A percentile compares a stretch with the other conserved stretches of the same genome.
phyloP scores from a whole-genome alignment of 108 stramenopile genomes.

The Nitzschia sp. region DNA sequence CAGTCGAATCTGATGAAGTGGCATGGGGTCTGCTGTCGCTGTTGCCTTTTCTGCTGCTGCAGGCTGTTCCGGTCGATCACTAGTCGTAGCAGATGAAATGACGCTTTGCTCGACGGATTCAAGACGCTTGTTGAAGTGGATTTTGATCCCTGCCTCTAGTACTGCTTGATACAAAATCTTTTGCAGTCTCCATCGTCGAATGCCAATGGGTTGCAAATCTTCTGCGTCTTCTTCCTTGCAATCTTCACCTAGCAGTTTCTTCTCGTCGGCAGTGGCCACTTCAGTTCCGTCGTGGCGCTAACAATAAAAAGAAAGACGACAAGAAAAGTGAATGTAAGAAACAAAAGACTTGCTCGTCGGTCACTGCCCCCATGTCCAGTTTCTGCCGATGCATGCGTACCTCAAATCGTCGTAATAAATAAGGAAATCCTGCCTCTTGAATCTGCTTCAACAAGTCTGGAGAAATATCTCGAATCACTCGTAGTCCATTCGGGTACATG shows the following conservation, averaged over 20 bases:
- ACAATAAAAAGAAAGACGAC: neutral
- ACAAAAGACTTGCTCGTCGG: neutral
- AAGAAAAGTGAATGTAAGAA: conserved; percentile 3
- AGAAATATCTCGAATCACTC: conserved; percentile 52
- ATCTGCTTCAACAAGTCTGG: conserved; percentile 44
- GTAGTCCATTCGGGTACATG: conserved; percentile 68
- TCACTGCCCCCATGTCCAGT: neutral
- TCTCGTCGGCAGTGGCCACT: conserved; percentile 62
- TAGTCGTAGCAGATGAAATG: too few species aligned
- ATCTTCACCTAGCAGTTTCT: conserved; percentile 38
- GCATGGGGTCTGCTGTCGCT: too few species aligned
- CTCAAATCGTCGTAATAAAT: conserved; percentile 61
- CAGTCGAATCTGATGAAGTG: too few species aligned
- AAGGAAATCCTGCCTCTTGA: conserved; percentile 56
- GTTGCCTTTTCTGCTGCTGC: neutral
- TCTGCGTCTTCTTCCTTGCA: conserved; percentile 6
- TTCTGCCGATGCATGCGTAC: neutral
- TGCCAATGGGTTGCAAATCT: conserved; percentile 49
- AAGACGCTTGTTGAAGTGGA: conserved; percentile 49
- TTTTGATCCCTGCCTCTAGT: conserved; percentile 35
- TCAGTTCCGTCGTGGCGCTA: conserved; percentile 69
- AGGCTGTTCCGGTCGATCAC: neutral
- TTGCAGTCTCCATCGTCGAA: conserved; percentile 70
- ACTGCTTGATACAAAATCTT: conserved; percentile 56
- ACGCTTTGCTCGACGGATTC: neutral